phyloP scores from a whole-genome alignment of 225 moss, liverwort and hornwort species.

The Polytrichum formosum region DNA sequence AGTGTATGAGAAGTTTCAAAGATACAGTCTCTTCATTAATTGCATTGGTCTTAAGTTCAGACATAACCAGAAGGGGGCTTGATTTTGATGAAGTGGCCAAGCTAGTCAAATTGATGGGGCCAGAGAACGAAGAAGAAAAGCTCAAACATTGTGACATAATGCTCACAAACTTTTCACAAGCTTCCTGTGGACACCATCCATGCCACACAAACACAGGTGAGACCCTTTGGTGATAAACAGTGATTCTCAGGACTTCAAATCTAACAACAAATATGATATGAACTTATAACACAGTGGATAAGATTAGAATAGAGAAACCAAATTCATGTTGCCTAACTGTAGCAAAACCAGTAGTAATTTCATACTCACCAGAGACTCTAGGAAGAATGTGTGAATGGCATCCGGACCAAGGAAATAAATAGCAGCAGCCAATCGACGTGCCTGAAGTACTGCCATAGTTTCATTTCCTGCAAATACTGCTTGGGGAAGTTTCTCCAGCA shows the following conservation, averaged over 20 bases:
- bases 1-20: conserved; percentile 10
- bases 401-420: conserved; percentile 84
- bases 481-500: conserved; percentile 79
- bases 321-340: too few relatives aligned
- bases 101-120: conserved; percentile 50
- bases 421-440: conserved; percentile 74
- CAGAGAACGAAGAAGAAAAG: conserved; percentile 72
- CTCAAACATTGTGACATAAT: conserved; percentile 77
- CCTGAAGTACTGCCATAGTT: conserved; percentile 73
- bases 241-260: too few relatives aligned
- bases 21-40: conserved; percentile 21
- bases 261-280: too few relatives aligned
- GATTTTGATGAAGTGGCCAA: conserved; percentile 32
- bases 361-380: conserved; percentile 59
- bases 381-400: conserved; percentile 61
- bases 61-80: conserved; percentile 23
- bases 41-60: conserved; percentile 25
- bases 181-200: conserved; percentile 44
- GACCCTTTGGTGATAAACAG: too few relatives aligned
- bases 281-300: too few relatives aligned
- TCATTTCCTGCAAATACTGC: conserved; percentile 75
- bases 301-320: too few relatives aligned
- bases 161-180: conserved; percentile 50
- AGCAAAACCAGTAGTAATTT: background rate
- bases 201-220: background rate